Evolutionary conservation across 495 filamentous ascomycete species (phyloP), one percentile per base, ranked within the genome.

Genomic region (Beverwykella pulmonaria): DNA sequence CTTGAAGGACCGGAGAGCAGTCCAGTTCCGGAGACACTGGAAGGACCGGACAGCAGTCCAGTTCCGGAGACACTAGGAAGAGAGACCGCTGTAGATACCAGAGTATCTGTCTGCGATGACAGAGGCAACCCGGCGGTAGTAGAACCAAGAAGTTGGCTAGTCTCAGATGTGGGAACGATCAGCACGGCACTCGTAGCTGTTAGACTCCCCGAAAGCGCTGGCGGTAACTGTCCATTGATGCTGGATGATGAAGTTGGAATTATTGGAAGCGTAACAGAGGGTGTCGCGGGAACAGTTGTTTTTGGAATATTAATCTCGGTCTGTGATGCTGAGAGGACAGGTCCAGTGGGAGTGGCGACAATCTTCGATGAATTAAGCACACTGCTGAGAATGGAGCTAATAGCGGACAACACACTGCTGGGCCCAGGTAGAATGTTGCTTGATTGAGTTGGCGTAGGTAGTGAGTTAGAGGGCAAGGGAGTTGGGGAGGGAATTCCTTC

Each of bases 111-210:
- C 27, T 30, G 25, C 7, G 26, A 10, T 29, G 25, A 17, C 14
- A 23, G 52, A 20, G n/a, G n/a, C n/a, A 60, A 32, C 17, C 20
- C 57, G 15, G 23, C 41, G 30, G 32, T 22, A 25, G 52, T 25
- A 36, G 59, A 39, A 22, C 46, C 17, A 9, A 53, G 5, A n/a
- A 53, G 27, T 23, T 41, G 34, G 36, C 2, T 15, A 20, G 19
- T 22, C 2, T 29, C 58, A 1, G 58, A 50, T 49, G 58, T 63
- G 14, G 52, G 60, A 25, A 25, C 8, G 39, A 62, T 26, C 19
- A 22, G 57, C 12, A 34, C 12, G n/a, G 44, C 23, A 46, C 6
- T 30, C 17, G 54, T 58, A 9, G 30, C 22, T 9, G 25, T 58
- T 14, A 25, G 44, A 29, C 14, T 53, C 26, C 49, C 49, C 5